A percentile compares a stretch with the other conserved stretches of the same genome.
Evolutionary conservation across 345 rosid species (phyloP).

Genomic region (Corchorus olitorius): DNA sequence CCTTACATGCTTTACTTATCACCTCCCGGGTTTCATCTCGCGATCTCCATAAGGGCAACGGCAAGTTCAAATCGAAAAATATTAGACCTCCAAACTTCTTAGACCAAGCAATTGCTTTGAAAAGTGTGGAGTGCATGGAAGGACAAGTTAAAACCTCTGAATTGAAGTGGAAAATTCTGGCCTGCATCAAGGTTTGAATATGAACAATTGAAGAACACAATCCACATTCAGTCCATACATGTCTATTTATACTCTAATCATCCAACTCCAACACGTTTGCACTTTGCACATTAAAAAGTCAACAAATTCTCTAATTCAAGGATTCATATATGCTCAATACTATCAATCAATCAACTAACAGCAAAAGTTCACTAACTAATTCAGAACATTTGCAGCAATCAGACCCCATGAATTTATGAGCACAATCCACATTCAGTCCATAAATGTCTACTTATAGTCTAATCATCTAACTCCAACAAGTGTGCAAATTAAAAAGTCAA

Average conservation of each 20-base stretch:
- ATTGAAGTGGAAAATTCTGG: conserved; percentile 83
- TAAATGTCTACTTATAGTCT: conserved; percentile 7
- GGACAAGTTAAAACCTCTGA: conserved; percentile 69
- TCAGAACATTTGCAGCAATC: neutral
- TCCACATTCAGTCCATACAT: conserved; percentile 21
- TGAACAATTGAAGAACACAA: neutral
- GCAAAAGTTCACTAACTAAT: neutral
- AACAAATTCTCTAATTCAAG: neutral
- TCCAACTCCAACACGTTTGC: neutral
- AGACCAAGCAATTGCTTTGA: conserved; percentile 67
- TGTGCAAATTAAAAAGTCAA: neutral
- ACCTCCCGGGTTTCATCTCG: conserved; percentile 68
- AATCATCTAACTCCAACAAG: neutral
- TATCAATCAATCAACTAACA: neutral
- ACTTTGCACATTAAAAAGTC: neutral
- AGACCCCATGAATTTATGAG: neutral
- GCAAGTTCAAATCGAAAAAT: conserved; percentile 78
- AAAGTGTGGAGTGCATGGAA: conserved; percentile 56
- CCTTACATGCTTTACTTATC: conserved; percentile 68
- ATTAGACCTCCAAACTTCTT: conserved; percentile 77
- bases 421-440: conserved; percentile 19
- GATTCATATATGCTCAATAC: neutral
- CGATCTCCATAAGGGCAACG: conserved; percentile 78
- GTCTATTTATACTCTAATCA: conserved; percentile 6
- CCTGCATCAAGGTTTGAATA: conserved; percentile 47